A percentile compares a stretch with the other conserved stretches of the same genome.
Evolutionary conservation across 108 stramenopile species (phyloP).

Genomic region (Fragilaria radians): DNA sequence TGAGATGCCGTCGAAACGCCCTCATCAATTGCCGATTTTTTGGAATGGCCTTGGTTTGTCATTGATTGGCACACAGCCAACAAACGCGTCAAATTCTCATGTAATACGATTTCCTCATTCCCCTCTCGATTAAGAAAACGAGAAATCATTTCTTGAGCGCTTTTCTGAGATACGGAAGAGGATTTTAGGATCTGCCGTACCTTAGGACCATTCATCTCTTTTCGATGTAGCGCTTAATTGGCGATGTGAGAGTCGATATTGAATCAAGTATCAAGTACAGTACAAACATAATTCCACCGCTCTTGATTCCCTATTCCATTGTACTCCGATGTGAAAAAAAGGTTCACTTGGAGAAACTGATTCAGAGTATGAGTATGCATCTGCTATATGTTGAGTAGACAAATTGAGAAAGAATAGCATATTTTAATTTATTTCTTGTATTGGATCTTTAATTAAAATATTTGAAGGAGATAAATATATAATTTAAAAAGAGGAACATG

Average conservation of each 20-base stretch:
- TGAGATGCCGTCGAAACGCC: too few species aligned
- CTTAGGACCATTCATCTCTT: constrained; percentile 3
- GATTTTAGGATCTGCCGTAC: constrained; percentile 1
- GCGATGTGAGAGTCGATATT: too few species aligned
- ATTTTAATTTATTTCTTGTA: too few species aligned
- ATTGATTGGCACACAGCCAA: not conserved
- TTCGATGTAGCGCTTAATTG: too few species aligned
- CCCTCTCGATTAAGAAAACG: not conserved
- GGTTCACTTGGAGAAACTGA: not conserved
- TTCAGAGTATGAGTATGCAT: not conserved
- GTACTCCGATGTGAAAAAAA: too few species aligned
- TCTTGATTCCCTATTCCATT: too few species aligned
- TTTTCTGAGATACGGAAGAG: not conserved
- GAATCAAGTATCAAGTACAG: too few species aligned
- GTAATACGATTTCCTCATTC: not conserved
- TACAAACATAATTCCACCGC: too few species aligned
- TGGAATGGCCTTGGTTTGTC: not conserved
- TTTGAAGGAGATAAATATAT: too few species aligned
- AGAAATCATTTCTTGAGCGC: not conserved
- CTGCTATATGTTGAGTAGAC: not conserved
- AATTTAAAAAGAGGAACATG: too few species aligned
- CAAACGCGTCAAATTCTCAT: constrained; percentile 1
- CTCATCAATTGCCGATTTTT: too few species aligned
- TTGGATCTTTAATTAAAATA: too few species aligned
- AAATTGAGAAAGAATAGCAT: not conserved